Evolutionary conservation across 306 rosid species (phyloP), one percentile per base, ranked within the genome.

Genomic region (Dalbergia cultrata): DNA sequence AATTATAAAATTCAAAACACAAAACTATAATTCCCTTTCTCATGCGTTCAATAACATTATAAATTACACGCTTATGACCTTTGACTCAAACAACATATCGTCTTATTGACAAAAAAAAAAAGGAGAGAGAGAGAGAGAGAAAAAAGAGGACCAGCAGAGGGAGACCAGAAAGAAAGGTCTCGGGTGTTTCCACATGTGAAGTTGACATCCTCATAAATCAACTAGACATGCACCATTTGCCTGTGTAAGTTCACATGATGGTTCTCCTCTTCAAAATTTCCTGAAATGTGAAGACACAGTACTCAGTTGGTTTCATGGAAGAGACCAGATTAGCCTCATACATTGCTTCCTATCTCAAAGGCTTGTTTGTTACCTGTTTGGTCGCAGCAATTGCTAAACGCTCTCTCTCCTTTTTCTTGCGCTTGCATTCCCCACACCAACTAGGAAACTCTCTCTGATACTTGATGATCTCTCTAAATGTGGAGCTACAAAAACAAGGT

Each of bases 351-450:
- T 16, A 31, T 60, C 26, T 84, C 63, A 85, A 19, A 67, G 64
- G 14, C 57, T 39, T 41, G 33, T n/a, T 35, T 41, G 41, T 34
- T 85, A 92, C 98, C 98, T 82, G 82, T 83, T 92, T 87, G 82
- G 92, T 87, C 67, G 93, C 90, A 12, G 85, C 86, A 62, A 93
- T 72, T 6, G 96, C 75, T 13, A 71, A 17, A 5, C 89, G 87
- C 63, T 80, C 93, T 80, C 91, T 86, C 70, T 93, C 97, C 80
- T 80, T 89, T 84, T 90, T 93, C 88, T 83, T 84, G 33, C 92
- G 97, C 52, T 68, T 87, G 88, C 99, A 95, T 65, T 93, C 97
- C 75, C 92, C 98, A 64, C 99, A 95, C 98, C 99, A 95, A 83
- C 82, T 82, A 44, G 90, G 82, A 84, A 84, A 92, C 60, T 88